Conservation (phyloP, 2,329 filamentous ascomycete species). For the Rhynchosporium secalis region DNA sequence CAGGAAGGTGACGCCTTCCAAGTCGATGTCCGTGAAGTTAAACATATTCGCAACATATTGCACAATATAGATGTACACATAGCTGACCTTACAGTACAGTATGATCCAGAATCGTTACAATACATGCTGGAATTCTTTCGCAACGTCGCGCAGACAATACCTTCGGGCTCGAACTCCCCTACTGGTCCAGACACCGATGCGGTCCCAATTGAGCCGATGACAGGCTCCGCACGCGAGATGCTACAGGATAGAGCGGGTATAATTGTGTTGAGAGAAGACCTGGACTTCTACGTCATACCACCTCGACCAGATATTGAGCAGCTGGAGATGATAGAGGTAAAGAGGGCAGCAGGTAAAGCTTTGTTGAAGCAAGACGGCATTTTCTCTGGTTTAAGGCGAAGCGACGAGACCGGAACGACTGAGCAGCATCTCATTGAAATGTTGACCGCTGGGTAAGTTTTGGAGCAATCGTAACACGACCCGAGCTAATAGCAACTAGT, state of each 20-base stretch:
- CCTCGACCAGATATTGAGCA: slow-evolving; percentile 81
- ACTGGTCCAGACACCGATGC: slow-evolving; percentile 64
- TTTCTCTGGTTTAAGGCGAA: slow-evolving; percentile 91
- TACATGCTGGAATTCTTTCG: slow-evolving; percentile 99
- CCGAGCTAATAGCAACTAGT: slow-evolving; percentile 48
- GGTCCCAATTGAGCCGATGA: slow-evolving; percentile 71
- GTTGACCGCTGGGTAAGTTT: slow-evolving; percentile 89
- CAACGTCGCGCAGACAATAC: slow-evolving; percentile 93
- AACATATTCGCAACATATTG: slow-evolving; percentile 37
- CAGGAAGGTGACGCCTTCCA: slow-evolving; percentile 92
- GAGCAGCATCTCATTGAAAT: slow-evolving; percentile 99
- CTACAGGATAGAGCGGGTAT: slow-evolving; percentile 88
- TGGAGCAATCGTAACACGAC: neutral
- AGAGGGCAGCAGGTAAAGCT: slow-evolving; percentile 85
- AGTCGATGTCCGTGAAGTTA: slow-evolving; percentile 78
- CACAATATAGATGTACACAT: slow-evolving; percentile 45
- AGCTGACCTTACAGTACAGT: slow-evolving; percentile 61
- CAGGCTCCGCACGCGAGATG: slow-evolving; percentile 71
- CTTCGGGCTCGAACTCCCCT: slow-evolving; percentile 67
- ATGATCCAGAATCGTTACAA: slow-evolving; percentile 91
- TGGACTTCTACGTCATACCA: slow-evolving; percentile 97
- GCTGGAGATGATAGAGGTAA: slow-evolving; percentile 91
- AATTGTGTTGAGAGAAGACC: slow-evolving; percentile 91
- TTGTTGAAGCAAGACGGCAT: slow-evolving; percentile 89
- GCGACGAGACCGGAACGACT: slow-evolving; percentile 92